Conservation (phyloP, 2,329 filamentous ascomycete genomes). For the Hypoxylon sp. region DNA sequence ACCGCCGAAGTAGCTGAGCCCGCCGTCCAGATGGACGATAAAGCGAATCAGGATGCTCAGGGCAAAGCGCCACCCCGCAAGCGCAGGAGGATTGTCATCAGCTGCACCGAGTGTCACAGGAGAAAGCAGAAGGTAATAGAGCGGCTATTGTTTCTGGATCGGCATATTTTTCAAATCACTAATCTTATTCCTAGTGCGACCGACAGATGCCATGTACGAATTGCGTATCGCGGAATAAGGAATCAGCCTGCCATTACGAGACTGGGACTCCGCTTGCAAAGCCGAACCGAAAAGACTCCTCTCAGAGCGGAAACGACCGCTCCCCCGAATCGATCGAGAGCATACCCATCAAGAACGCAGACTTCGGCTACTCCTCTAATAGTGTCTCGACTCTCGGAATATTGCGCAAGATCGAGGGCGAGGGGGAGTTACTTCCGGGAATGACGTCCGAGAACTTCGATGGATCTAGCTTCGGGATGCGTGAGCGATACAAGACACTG, state of each 20-base stretch:
- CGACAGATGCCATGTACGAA: constrained; percentile 70
- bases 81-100: constrained; percentile 70
- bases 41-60: constrained; percentile 26
- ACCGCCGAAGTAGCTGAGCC: constrained; percentile 41
- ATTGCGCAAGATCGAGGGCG: constrained; percentile 66
- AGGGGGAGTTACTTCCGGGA: constrained; percentile 53
- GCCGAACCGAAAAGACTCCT: constrained; percentile 50
- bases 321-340: constrained; percentile 49
- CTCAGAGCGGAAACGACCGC: constrained; percentile 39
- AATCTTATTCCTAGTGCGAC: constrained; percentile 62
- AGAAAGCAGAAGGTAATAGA: constrained; percentile 67
- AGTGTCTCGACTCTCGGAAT: constrained; percentile 66
- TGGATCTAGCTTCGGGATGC: constrained; percentile 57
- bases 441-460: constrained; percentile 51
- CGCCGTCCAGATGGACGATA: constrained; percentile 38
- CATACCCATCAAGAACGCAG: constrained; percentile 58
- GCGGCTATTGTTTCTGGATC: background rate
- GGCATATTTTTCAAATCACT: constrained; percentile 12
- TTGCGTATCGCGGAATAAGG: constrained; percentile 69
- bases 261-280: constrained; percentile 60
- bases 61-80: constrained; percentile 63
- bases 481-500: constrained; percentile 69
- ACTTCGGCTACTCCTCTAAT: constrained; percentile 66
- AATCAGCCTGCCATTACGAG: constrained; percentile 69
- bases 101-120: constrained; percentile 73